phyloP scores from a whole-genome alignment of 164 flowering plant species.

The Berberis vulgaris region DNA sequence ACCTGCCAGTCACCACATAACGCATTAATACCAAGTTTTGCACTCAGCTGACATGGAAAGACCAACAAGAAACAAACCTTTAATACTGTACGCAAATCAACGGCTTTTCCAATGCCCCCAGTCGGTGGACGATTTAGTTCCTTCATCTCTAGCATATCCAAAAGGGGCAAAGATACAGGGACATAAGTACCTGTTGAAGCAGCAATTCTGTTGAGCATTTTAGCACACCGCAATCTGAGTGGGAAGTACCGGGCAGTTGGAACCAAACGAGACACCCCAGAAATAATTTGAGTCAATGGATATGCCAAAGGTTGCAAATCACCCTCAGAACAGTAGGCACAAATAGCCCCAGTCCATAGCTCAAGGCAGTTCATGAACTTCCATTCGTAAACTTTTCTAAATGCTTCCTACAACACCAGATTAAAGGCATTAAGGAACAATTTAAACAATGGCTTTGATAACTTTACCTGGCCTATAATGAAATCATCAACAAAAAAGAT shows the following conservation, averaged over 20 bases:
- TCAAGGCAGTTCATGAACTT: conserved; percentile 92
- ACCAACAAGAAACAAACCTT: conserved; percentile 38
- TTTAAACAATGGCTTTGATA: too few species aligned
- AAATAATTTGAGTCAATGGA: conserved; percentile 81
- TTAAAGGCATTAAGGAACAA: not conserved
- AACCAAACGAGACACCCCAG: conserved; percentile 79
- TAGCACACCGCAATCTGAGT: conserved; percentile 75
- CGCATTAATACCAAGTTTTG: not conserved
- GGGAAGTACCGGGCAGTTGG: conserved; percentile 91
- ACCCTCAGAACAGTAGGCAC: conserved; percentile 61
- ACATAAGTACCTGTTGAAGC: conserved; percentile 61
- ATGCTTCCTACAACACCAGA: conserved; percentile 49
- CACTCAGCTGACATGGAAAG: conserved; percentile 2
- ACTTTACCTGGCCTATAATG: too few species aligned
- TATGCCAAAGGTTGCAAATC: conserved; percentile 80
- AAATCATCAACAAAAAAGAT: too few species aligned
- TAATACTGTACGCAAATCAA: conserved; percentile 53
- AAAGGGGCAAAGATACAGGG: conserved; percentile 75
- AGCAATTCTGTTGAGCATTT: conserved; percentile 90
- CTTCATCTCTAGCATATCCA: conserved; percentile 95
- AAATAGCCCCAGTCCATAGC: conserved; percentile 89
- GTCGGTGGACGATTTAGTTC: conserved; percentile 67
- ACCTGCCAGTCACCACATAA: conserved; percentile 35
- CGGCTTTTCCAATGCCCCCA: conserved; percentile 81
- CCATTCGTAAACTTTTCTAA: conserved; percentile 89